Base-by-base conservation (phyloP, 2,329 filamentous ascomycete species). In the Tolypocladium guangdongense region DNA sequence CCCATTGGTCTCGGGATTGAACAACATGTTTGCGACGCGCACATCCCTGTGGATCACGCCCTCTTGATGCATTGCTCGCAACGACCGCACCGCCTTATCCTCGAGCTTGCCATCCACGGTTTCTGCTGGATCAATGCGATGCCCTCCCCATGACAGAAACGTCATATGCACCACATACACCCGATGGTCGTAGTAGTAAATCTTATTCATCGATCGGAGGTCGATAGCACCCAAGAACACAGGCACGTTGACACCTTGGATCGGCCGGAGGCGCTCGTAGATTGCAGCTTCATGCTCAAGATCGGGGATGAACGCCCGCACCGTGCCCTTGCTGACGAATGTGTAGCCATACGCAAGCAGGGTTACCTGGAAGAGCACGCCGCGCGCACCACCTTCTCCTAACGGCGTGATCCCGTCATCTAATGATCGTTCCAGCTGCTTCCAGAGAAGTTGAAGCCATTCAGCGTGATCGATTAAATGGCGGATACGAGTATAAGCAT, bases 291-390 rank as follows among this genome's bases (percentile, higher is more conserved):
- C 67, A 43, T 71, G 61, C 54, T 67, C 39, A 7, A 74, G 67
- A 54, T 69, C 62, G 6, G 45, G n/a, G 35, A 68, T 55, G 22
- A 70, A 71, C 20, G 55, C 63, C 24, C 18, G 30, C 2, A 69
- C 61, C 1, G 66, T 74, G 24, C 68, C 68, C 58, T 78, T 77
- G 50, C 66, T 61, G 32, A 71, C 61, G 47, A 77, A 70, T 2
- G 67, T 73, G 61, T 76, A 77, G 55, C 71, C 66, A 56, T 74
- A 67, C 2, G 55, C 60, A 27, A 68, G 58, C 39, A 77, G 63
- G 10, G 67, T 71, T 4, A 76, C 59, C 52, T 66, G 61, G 57
- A 77, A 76, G 7, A 75, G 59, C 5, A 66, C 69, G 18, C 71
- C 66, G 10, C 67, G 64, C 1, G 70, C 58, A 6, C 73, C 68